These are phyloP conservation scores for Colletotrichum spaethianum DNA, from an alignment of 2,329 filamentous ascomycete genomes.

Conservation along the genomic window DNA sequence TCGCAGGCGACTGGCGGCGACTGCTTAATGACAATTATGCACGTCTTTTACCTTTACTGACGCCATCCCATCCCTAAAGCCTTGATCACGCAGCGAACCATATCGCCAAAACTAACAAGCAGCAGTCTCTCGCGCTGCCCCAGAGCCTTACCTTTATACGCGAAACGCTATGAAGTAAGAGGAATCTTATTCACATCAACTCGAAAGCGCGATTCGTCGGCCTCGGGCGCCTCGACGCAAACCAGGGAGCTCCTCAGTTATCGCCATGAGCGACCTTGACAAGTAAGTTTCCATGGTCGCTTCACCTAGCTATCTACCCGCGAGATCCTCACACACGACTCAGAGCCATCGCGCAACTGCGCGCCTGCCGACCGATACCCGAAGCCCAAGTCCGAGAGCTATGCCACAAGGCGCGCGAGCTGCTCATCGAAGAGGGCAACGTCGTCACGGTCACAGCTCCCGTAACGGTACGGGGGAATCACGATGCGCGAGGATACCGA, in stretches of 20 bases:
- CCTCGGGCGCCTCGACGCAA: conserved; percentile 26
- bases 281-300: conserved; percentile 68
- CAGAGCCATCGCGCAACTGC: conserved; percentile 94
- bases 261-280: conserved; percentile 91
- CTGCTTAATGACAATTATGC: conserved; percentile 21
- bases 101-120: conserved; percentile 5
- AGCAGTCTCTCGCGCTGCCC: conserved; percentile 2
- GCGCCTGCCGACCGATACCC: conserved; percentile 95
- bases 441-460: conserved; percentile 95
- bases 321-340: conserved; percentile 30
- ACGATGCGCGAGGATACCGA: not conserved
- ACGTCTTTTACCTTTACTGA: conserved; percentile 32
- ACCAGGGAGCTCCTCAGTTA: conserved; percentile 18
- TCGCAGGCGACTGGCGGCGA: conserved; percentile 12
- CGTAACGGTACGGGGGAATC: conserved; percentile 78
- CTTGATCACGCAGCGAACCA: conserved; percentile 31
- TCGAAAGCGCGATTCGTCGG: conserved; percentile 11
- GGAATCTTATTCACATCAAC: not conserved
- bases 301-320: not conserved
- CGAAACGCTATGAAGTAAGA: conserved; percentile 13
- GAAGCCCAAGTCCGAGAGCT: conserved; percentile 96
- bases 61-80: conserved; percentile 32
- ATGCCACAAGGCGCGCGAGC: conserved; percentile 96
- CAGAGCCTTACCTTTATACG: not conserved
- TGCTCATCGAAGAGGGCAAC: conserved; percentile 97